Conservation (phyloP, 352 stramenopile genomes). For the Globisporangium echinulatum region DNA sequence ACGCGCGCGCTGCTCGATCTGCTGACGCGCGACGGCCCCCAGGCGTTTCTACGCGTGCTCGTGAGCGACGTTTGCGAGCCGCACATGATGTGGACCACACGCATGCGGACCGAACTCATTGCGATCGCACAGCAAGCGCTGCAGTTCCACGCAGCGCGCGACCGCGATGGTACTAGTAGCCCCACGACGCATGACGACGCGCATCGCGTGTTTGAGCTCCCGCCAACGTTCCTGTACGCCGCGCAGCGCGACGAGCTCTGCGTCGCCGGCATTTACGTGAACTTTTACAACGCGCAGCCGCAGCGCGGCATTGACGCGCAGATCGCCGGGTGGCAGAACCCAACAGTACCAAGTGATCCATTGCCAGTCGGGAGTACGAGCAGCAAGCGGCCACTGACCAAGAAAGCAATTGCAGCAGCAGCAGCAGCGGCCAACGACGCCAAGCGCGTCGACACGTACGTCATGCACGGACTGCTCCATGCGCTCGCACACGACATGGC, state of each 20-base stretch:
- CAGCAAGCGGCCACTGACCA: constrained; percentile 7
- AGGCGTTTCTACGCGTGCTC: constrained; percentile 68
- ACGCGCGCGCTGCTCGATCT: constrained; percentile 73
- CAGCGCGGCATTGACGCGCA: constrained; percentile 66
- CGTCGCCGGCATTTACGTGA: constrained; percentile 84
- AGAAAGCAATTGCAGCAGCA: constrained; percentile 17
- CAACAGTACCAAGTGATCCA: constrained; percentile 5
- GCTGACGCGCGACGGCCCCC: constrained; percentile 45
- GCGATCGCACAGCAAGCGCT: constrained; percentile 60
- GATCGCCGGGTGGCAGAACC: constrained; percentile 65
- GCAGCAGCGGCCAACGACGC: constrained; percentile 29
- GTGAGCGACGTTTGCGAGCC: constrained; percentile 68
- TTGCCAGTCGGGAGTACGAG: constrained; percentile 2
- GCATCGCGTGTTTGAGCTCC: constrained; percentile 74
- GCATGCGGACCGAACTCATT: constrained; percentile 74
- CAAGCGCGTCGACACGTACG: constrained; percentile 48
- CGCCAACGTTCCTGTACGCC: constrained; percentile 67
- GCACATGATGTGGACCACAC: constrained; percentile 84
- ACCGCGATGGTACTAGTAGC: constrained; percentile 30
- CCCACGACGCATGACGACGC: constrained; percentile 15
- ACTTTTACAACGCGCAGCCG: constrained; percentile 86
- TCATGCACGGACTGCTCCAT: constrained; percentile 69
- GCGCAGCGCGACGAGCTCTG: constrained; percentile 82
- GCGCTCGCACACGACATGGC: constrained; percentile 69
- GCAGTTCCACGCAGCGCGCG: constrained; percentile 58